A percentile compares a stretch with the other conserved stretches of the same genome.
phyloP scores from a whole-genome alignment of 169 alveolate species.

The Eimeria falciformis region DNA sequence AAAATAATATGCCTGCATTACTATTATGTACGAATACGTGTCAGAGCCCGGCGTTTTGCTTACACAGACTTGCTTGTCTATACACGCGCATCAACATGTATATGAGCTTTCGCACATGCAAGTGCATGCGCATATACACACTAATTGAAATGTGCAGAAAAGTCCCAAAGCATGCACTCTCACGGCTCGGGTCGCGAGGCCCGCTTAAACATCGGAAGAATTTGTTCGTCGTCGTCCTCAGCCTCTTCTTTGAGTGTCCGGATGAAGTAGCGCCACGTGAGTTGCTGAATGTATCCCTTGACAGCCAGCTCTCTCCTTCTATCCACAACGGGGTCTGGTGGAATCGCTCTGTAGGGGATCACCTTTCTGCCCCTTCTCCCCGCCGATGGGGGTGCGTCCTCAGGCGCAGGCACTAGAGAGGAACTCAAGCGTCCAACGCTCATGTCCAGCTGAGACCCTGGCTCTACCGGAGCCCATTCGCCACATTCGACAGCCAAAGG shows the following conservation, averaged over 20 bases:
- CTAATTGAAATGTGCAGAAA: not conserved
- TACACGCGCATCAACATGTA: not conserved
- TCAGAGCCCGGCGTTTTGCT: no score
- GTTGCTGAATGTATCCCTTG: slow-evolving; percentile 26
- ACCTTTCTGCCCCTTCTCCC: slow-evolving; percentile 42
- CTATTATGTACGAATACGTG: not conserved
- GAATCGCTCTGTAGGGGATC: slow-evolving; percentile 33
- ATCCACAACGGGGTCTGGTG: slow-evolving; percentile 52
- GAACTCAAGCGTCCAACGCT: slow-evolving; percentile 49
- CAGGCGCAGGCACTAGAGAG: slow-evolving; percentile 50
- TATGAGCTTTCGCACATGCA: not conserved
- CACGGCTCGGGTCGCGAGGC: slow-evolving; percentile 50
- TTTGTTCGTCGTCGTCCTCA: slow-evolving; percentile 72
- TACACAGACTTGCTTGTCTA: no score
- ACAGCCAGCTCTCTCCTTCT: slow-evolving; percentile 48
- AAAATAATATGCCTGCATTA: not conserved
- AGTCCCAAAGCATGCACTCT: not conserved
- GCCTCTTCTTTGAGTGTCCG: slow-evolving; percentile 68
- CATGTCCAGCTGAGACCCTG: slow-evolving; percentile 43
- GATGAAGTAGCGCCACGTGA: slow-evolving; percentile 71
- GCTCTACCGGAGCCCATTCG: slow-evolving; percentile 48
- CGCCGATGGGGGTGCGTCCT: slow-evolving; percentile 44
- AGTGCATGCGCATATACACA: not conserved
- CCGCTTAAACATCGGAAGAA: slow-evolving; percentile 66
- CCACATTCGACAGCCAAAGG: slow-evolving; percentile 63